phyloP scores from a whole-genome alignment of 305 asterid species.

The Ajuga reptans region DNA sequence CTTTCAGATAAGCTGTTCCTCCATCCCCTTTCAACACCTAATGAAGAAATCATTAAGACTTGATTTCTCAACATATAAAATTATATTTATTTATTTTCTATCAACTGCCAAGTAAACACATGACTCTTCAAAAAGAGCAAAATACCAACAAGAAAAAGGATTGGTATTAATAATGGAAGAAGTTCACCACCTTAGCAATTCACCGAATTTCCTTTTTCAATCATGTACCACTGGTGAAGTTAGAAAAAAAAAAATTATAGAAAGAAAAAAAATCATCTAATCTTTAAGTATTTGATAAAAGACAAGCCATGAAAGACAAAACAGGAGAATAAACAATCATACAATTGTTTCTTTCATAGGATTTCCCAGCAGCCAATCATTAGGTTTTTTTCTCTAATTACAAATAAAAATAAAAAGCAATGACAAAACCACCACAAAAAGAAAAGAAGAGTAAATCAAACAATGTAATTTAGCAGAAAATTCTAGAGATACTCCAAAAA shows the following conservation, averaged over 20 bases:
- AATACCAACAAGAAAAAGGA: background rate
- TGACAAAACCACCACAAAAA: too few relatives aligned
- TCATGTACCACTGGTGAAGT: slow-evolving; percentile 4
- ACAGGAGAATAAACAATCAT: slow-evolving; percentile 24
- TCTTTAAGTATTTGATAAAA: slow-evolving; percentile 18
- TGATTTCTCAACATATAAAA: slow-evolving; percentile 21
- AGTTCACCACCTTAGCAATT: background rate
- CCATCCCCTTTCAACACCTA: slow-evolving; percentile 68
- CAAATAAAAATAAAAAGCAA: too few relatives aligned
- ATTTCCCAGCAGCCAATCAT: slow-evolving; percentile 31
- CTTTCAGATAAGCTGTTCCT: slow-evolving; percentile 68
- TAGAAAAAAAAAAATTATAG: background rate
- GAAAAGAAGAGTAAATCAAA: too few relatives aligned
- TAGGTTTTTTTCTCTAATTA: too few relatives aligned
- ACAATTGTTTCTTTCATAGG: slow-evolving; percentile 18
- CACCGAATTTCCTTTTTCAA: background rate
- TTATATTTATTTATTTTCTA: background rate
- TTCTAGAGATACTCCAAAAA: background rate
- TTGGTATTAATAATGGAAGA: background rate
- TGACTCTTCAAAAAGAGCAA: slow-evolving; percentile 1
- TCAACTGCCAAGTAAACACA: background rate
- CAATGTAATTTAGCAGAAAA: too few relatives aligned
- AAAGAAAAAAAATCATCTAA: background rate
- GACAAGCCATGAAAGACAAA: slow-evolving; percentile 37
- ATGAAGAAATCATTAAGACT: slow-evolving; percentile 14